Evolutionary conservation across 495 filamentous ascomycete genomes (phyloP).

Genomic region (Neohortaea acidophila): DNA sequence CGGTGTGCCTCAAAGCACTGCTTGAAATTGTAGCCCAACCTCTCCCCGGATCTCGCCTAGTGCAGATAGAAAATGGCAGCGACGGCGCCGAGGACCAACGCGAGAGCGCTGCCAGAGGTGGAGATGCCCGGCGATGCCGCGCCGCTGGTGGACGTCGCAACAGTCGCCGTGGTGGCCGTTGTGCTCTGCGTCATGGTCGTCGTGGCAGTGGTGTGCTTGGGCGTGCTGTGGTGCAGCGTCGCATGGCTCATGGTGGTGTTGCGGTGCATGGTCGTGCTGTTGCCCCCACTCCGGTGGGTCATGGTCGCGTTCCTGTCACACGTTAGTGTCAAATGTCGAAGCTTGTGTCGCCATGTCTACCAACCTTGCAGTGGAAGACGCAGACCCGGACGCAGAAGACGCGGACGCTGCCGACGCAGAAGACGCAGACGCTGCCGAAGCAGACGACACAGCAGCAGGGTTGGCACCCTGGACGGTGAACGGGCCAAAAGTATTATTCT

Average conservation of each 20-base stretch:
- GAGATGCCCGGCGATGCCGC: conserved; percentile 12
- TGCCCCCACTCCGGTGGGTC: conserved; percentile 8
- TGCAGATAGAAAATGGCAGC: conserved; percentile 25
- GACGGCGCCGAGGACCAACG: conserved; percentile 25
- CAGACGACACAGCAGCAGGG: background rate
- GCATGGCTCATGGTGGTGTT: conserved; percentile 20
- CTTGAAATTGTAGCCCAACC: no score
- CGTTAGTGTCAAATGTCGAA: no score
- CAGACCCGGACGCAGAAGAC: no score
- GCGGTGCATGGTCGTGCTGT: conserved; percentile 9
- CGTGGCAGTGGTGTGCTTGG: no score
- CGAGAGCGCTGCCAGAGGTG: conserved; percentile 20
- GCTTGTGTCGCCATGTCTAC: no score
- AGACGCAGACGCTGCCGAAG: background rate
- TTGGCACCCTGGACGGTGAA: conserved; percentile 16
- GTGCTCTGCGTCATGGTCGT: conserved; percentile 2
- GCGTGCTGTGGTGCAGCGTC: no score
- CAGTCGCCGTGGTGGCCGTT: background rate
- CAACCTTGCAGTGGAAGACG: no score
- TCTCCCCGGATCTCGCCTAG: background rate
- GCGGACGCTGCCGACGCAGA: conserved; percentile 5
- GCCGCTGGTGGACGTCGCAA: conserved; percentile 7
- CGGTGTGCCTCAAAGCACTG: no score
- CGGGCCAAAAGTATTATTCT: conserved; percentile 25
- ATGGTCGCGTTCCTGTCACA: conserved; percentile 8